phyloP scores from a whole-genome alignment of 2,329 filamentous ascomycete genomes.

The Trichoderma sp. region DNA sequence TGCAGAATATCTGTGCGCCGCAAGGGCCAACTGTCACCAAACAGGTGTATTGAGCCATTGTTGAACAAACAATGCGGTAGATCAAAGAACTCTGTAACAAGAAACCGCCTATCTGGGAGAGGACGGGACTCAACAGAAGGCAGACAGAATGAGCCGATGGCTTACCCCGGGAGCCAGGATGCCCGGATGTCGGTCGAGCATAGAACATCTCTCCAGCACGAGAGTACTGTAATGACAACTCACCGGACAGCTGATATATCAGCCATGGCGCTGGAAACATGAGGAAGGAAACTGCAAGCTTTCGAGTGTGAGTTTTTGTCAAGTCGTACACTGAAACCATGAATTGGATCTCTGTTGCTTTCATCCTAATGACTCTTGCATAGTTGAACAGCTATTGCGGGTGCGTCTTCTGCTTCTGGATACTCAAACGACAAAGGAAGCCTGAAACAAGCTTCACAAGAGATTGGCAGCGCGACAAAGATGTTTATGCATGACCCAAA shows the following conservation, averaged over 20 bases:
- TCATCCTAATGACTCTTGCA: not conserved
- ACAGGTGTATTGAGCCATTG: not conserved
- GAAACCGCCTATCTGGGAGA: not conserved
- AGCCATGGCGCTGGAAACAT: not conserved
- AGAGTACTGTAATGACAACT: too few relatives aligned
- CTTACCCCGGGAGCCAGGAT: not conserved
- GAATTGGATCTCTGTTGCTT: not conserved
- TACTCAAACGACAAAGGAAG: constrained; percentile 12
- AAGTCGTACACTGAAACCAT: not conserved
- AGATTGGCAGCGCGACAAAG: not conserved
- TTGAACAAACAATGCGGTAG: not conserved
- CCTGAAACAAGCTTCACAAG: constrained; percentile 9
- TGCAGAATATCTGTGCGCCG: not conserved
- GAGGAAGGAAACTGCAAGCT: not conserved
- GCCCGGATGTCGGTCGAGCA: too few relatives aligned
- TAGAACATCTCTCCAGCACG: too few relatives aligned
- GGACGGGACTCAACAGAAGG: not conserved
- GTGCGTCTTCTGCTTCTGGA: not conserved
- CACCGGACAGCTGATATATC: not conserved
- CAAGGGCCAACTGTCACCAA: not conserved
- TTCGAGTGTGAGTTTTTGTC: not conserved
- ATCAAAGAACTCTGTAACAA: not conserved
- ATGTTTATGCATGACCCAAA: not conserved
- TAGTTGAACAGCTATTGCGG: not conserved
- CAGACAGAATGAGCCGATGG: not conserved